Evolutionary conservation across 495 filamentous ascomycete species (phyloP).

Genomic region (Sordaria brevicollis): DNA sequence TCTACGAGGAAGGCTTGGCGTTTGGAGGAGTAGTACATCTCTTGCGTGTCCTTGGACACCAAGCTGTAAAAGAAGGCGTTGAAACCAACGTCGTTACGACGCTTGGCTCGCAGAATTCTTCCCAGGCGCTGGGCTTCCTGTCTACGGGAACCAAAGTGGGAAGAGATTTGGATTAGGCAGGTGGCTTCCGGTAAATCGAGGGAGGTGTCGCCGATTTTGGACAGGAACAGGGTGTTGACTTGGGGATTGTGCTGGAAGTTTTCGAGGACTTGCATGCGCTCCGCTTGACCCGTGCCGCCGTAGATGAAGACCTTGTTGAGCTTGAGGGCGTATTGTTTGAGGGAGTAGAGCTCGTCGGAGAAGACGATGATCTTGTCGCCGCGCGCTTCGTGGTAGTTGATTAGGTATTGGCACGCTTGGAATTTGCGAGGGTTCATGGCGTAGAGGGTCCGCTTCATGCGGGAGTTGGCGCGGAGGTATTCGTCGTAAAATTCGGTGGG

Average conservation of each 20-base stretch:
- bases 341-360: slow-evolving; percentile 94
- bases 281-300: slow-evolving; percentile 74
- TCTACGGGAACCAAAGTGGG: slow-evolving; percentile 93
- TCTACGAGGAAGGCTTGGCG: slow-evolving; percentile 97
- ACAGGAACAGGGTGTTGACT: slow-evolving; percentile 94
- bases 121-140: slow-evolving; percentile 95
- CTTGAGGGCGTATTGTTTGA: slow-evolving; percentile 74
- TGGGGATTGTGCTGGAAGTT: slow-evolving; percentile 94
- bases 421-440: slow-evolving; percentile 98
- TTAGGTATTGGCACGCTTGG: slow-evolving; percentile 92
- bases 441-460: slow-evolving; percentile 62
- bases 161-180: slow-evolving; percentile 95
- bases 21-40: slow-evolving; percentile 98
- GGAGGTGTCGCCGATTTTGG: slow-evolving; percentile 96
- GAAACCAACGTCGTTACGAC: slow-evolving; percentile 96
- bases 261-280: slow-evolving; percentile 82
- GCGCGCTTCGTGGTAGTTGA: slow-evolving; percentile 91
- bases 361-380: slow-evolving; percentile 99
- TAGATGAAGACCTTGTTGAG: slow-evolving; percentile 88
- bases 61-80: slow-evolving; percentile 99
- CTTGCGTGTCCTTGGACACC: slow-evolving; percentile 91
- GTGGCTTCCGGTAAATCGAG: slow-evolving; percentile 95
- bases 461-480: slow-evolving; percentile 52
- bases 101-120: slow-evolving; percentile 90
- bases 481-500: slow-evolving; percentile 95